Evolutionary conservation across 2,329 filamentous ascomycete species (phyloP).

Genomic region (Xylaria sp.): DNA sequence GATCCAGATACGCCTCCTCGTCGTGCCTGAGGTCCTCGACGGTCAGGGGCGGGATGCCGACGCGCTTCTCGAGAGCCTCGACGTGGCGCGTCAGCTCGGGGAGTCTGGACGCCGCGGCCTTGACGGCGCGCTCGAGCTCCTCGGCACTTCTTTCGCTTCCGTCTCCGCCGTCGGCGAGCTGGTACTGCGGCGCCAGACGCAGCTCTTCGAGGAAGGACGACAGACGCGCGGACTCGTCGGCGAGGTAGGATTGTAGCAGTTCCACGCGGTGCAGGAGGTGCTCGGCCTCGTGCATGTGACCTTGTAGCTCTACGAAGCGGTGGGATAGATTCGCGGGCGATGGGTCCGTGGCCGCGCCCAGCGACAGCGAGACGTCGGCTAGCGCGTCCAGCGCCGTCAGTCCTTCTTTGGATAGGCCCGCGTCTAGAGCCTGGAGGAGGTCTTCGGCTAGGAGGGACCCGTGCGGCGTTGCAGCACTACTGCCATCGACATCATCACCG

Average conservation of each 20-base stretch:
- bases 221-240: constrained; percentile 58
- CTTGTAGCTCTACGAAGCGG: constrained; percentile 66
- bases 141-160: background rate
- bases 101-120: constrained; percentile 71
- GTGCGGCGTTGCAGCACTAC: constrained; percentile 3
- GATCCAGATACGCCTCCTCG: constrained; percentile 66
- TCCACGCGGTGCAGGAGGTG: constrained; percentile 65
- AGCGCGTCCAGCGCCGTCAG: constrained; percentile 66
- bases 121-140: constrained; percentile 72
- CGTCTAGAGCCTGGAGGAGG: constrained; percentile 64
- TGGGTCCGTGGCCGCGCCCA: constrained; percentile 57
- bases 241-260: constrained; percentile 65
- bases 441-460: constrained; percentile 48
- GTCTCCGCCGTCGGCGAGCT: constrained; percentile 66
- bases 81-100: constrained; percentile 72
- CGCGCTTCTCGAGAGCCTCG: constrained; percentile 51
- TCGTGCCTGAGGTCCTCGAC: constrained; percentile 68
- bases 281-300: constrained; percentile 62
- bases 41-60: constrained; percentile 48
- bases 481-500: background rate
- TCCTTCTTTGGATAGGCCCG: constrained; percentile 65
- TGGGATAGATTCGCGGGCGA: constrained; percentile 53
- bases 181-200: constrained; percentile 55
- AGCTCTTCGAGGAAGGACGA: constrained; percentile 56
- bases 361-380: constrained; percentile 60